Percentiles rank a stretch among this genome's conserved stretches.
Evolutionary conservation across 2,329 filamentous ascomycete species (phyloP).

Genomic region (Daldinia sp.): DNA sequence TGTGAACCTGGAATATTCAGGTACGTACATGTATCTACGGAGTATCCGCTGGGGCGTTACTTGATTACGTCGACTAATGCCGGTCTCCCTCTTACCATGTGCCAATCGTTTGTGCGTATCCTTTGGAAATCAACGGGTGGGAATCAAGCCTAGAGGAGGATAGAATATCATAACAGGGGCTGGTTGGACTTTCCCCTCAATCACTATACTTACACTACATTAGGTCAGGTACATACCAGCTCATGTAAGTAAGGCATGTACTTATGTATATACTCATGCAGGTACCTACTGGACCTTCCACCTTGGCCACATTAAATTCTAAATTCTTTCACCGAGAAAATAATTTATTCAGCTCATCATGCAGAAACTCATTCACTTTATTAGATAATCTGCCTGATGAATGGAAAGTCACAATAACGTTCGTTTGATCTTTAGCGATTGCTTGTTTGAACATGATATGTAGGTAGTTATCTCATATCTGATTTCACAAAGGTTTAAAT

Average conservation of each 20-base stretch:
- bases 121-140: slow-evolving; percentile 21
- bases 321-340: slow-evolving; percentile 9
- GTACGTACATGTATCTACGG: slow-evolving; percentile 1
- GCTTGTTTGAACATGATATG: neutral
- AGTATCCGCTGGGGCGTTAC: slow-evolving; percentile 28
- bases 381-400: neutral
- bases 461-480: neutral
- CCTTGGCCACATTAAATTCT: slow-evolving; percentile 1
- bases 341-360: slow-evolving; percentile 2
- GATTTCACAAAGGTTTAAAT: neutral
- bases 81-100: slow-evolving; percentile 27
- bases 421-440: neutral
- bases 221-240: neutral
- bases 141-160: slow-evolving; percentile 24
- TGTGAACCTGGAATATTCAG: slow-evolving; percentile 2
- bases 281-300: slow-evolving; percentile 1
- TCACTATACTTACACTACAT: neutral
- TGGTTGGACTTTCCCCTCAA: slow-evolving; percentile 15
- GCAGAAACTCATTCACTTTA: too few species aligned
- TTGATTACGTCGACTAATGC: slow-evolving; percentile 41
- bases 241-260: neutral
- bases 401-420: neutral
- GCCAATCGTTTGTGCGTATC: slow-evolving; percentile 33
- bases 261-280: neutral
- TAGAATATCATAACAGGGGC: neutral